Evolutionary conservation across 208 protist species (phyloP).

Genomic region (Leptomonas seymouri): DNA sequence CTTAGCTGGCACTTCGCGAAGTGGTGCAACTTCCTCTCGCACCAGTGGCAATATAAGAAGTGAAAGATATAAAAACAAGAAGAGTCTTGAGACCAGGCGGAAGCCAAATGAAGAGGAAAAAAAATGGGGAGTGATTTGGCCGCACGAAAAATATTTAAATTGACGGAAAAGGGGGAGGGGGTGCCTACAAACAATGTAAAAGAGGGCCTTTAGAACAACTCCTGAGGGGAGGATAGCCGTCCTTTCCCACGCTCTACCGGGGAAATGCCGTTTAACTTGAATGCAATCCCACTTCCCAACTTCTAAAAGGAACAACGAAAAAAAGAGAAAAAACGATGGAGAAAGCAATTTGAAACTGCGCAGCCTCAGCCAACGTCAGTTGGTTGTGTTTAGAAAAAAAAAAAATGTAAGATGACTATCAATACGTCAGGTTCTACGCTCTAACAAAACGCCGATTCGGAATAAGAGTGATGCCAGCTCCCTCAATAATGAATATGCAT

Average conservation of each 20-base stretch:
- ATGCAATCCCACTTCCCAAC: background rate
- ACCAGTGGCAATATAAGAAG: too few species aligned
- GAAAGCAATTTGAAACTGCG: background rate
- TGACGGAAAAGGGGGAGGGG: too few species aligned
- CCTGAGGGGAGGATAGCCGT: too few species aligned
- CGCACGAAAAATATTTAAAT: too few species aligned
- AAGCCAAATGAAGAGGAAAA: conserved; percentile 13
- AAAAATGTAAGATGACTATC: conserved; percentile 1
- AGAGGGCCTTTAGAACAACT: background rate
- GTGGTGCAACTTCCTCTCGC: background rate
- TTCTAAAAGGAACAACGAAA: conserved; percentile 13
- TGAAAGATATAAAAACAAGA: too few species aligned
- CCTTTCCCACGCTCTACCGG: too few species aligned
- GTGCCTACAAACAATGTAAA: conserved; percentile 5
- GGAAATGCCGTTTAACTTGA: too few species aligned
- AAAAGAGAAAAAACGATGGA: conserved; percentile 21
- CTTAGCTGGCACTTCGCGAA: background rate
- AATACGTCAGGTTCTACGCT: background rate
- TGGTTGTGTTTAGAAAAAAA: too few species aligned
- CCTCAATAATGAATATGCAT: background rate
- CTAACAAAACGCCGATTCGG: background rate
- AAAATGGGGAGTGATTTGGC: background rate
- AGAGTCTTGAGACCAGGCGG: too few species aligned
- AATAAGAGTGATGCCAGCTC: conserved; percentile 4
- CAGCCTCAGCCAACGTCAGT: too few species aligned